Evolutionary conservation across 2,329 filamentous ascomycete species (phyloP).

Genomic region (Paraconiothyrium sp.): DNA sequence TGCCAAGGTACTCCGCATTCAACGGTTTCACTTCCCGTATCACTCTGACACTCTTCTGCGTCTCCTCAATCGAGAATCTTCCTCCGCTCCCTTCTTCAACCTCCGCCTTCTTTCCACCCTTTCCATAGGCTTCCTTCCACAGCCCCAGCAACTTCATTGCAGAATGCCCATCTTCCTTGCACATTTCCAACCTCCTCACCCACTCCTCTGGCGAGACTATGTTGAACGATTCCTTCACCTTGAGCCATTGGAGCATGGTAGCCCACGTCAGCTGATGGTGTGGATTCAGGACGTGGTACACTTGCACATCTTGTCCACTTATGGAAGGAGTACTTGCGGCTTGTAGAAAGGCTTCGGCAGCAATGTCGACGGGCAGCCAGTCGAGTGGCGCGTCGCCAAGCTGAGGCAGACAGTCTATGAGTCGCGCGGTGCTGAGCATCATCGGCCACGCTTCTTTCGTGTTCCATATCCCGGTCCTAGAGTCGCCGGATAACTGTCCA

Average conservation of each 20-base stretch:
- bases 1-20: slow-evolving; percentile 53
- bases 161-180: slow-evolving; percentile 51
- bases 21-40: slow-evolving; percentile 51
- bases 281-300: slow-evolving; percentile 63
- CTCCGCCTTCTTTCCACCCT: slow-evolving; percentile 9
- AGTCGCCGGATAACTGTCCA: slow-evolving; percentile 52
- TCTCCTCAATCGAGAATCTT: slow-evolving; percentile 49
- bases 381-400: slow-evolving; percentile 38
- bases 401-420: slow-evolving; percentile 43
- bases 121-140: slow-evolving; percentile 58
- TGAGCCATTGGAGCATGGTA: slow-evolving; percentile 58
- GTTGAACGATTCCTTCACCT: slow-evolving; percentile 50
- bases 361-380: slow-evolving; percentile 48
- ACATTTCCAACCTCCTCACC: slow-evolving; percentile 52
- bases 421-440: slow-evolving; percentile 43
- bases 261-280: slow-evolving; percentile 56
- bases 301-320: slow-evolving; percentile 26
- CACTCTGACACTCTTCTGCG: slow-evolving; percentile 44
- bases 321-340: slow-evolving; percentile 35
- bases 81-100: slow-evolving; percentile 17
- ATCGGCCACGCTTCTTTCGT: slow-evolving; percentile 48
- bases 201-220: slow-evolving; percentile 55
- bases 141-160: slow-evolving; percentile 59
- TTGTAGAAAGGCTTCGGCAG: slow-evolving; percentile 59
- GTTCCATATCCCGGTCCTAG: slow-evolving; percentile 39